A percentile compares a stretch with the other conserved stretches of the same genome.
These are phyloP conservation scores for Rhamnella rubrinervis DNA, from an alignment of 331 rosid genomes.

Conservation along the genomic window DNA sequence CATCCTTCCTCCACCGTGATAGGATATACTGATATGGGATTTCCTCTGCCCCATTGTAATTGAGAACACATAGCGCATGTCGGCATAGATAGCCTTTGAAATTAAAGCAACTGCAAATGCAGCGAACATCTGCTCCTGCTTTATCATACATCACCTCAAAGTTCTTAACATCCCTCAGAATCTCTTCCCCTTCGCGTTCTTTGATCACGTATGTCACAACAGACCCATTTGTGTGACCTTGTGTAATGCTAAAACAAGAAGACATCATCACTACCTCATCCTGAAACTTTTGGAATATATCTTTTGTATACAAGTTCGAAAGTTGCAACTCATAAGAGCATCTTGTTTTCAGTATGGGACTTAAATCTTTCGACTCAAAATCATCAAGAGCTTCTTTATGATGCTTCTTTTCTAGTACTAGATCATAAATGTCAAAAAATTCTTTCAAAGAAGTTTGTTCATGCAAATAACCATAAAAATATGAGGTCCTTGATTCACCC, in stretches of 20 bases:
- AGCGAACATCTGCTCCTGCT: constrained; percentile 71
- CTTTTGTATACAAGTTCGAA: constrained; percentile 68
- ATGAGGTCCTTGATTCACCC: constrained; percentile 52
- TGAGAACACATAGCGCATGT: constrained; percentile 78
- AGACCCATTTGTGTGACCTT: constrained; percentile 63
- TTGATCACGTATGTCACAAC: constrained; percentile 61
- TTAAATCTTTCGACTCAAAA: constrained; percentile 59
- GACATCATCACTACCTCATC: constrained; percentile 78
- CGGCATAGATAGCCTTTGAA: constrained; percentile 90
- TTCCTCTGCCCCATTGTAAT: constrained; percentile 73
- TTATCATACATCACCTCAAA: constrained; percentile 83
- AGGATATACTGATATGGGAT: constrained; percentile 82
- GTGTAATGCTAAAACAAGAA: constrained; percentile 62
- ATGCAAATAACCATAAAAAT: constrained; percentile 58
- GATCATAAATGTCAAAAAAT: constrained; percentile 54
- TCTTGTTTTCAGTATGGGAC: constrained; percentile 53
- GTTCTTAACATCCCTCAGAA: constrained; percentile 35
- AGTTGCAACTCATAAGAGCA: constrained; percentile 79
- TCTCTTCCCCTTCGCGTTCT: constrained; percentile 60
- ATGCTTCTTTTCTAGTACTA: constrained; percentile 52
- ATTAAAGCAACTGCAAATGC: constrained; percentile 81
- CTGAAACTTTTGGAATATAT: constrained; percentile 73
- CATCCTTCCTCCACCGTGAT: constrained; percentile 91
- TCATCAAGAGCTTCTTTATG: constrained; percentile 66
- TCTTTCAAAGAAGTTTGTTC: constrained; percentile 78